phyloP scores from a whole-genome alignment of 164 flowering plant species.

The Tetracentron sinense region DNA sequence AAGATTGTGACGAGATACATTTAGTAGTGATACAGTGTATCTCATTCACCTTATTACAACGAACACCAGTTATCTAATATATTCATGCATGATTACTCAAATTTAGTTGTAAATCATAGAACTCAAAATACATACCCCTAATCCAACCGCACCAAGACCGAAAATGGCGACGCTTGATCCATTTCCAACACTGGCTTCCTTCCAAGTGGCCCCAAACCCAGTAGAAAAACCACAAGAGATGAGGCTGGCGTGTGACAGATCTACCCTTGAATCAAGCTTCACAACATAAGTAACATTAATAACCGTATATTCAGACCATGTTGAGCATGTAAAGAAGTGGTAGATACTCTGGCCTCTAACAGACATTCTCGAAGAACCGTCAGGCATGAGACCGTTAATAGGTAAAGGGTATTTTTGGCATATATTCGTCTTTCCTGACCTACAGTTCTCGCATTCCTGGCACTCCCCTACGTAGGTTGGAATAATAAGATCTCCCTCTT shows the following conservation, averaged over 20 bases:
- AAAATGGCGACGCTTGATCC: slow-evolving; percentile 45
- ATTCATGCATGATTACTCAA: neutral
- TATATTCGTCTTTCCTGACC: slow-evolving; percentile 46
- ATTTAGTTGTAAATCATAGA: neutral
- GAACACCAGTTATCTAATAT: no score
- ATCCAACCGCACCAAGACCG: slow-evolving; percentile 54
- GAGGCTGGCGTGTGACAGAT: slow-evolving; percentile 52
- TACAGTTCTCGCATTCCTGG: slow-evolving; percentile 53
- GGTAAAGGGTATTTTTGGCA: slow-evolving; percentile 29
- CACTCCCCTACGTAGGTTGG: slow-evolving; percentile 50
- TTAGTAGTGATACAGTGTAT: no score
- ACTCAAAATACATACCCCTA: slow-evolving; percentile 35
- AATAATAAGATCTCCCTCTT: slow-evolving; percentile 53
- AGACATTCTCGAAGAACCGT: slow-evolving; percentile 38
- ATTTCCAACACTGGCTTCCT: slow-evolving; percentile 28
- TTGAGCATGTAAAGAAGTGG: slow-evolving; percentile 47
- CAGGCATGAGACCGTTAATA: slow-evolving; percentile 27
- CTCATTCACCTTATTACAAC: no score
- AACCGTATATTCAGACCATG: slow-evolving; percentile 60
- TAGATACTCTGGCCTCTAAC: slow-evolving; percentile 33
- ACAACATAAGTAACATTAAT: slow-evolving; percentile 45
- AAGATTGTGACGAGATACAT: no score
- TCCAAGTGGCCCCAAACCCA: slow-evolving; percentile 51
- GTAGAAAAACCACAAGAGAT: slow-evolving; percentile 68
- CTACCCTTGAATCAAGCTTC: slow-evolving; percentile 30